Evolutionary conservation across 345 rosid species (phyloP).

Genomic region (Linum tenue): DNA sequence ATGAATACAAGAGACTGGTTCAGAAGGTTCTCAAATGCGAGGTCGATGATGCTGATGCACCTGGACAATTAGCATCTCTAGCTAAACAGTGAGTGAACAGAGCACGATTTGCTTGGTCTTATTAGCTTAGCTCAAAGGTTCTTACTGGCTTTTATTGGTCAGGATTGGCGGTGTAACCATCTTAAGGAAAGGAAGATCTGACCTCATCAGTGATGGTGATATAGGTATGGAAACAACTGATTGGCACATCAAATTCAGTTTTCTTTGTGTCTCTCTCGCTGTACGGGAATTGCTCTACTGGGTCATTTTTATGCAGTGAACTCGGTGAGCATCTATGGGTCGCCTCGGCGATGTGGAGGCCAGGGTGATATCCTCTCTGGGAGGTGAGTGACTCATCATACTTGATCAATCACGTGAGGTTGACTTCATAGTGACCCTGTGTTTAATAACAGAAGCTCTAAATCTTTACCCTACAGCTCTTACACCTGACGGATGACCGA

Average conservation of each 20-base stretch:
- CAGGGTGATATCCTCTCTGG: slow-evolving; percentile 98
- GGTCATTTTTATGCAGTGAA: slow-evolving; percentile 41
- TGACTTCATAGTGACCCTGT: too few species aligned
- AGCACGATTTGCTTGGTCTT: not conserved
- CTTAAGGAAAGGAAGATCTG: slow-evolving; percentile 74
- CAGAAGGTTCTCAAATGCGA: slow-evolving; percentile 64
- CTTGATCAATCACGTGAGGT: too few species aligned
- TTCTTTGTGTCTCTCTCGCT: not conserved
- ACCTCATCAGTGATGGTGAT: slow-evolving; percentile 72
- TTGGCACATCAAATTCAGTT: not conserved
- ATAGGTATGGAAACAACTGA: slow-evolving; percentile 34
- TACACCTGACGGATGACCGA: too few species aligned
- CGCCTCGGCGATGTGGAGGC: slow-evolving; percentile 93
- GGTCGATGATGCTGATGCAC: slow-evolving; percentile 49
- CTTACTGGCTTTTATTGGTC: slow-evolving; percentile 10
- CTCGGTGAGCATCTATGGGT: slow-evolving; percentile 72
- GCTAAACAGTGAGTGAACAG: slow-evolving; percentile 44
- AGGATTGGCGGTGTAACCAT: slow-evolving; percentile 91
- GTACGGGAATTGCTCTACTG: not conserved
- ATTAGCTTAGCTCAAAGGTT: not conserved
- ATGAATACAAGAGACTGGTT: slow-evolving; percentile 84
- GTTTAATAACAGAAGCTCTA: too few species aligned
- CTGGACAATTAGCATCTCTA: slow-evolving; percentile 49
- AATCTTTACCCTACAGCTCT: too few species aligned
- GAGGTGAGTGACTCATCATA: slow-evolving; percentile 37